Evolutionary conservation across 2,329 filamentous ascomycete genomes (phyloP).

Genomic region (Tolypocladium sp.): DNA sequence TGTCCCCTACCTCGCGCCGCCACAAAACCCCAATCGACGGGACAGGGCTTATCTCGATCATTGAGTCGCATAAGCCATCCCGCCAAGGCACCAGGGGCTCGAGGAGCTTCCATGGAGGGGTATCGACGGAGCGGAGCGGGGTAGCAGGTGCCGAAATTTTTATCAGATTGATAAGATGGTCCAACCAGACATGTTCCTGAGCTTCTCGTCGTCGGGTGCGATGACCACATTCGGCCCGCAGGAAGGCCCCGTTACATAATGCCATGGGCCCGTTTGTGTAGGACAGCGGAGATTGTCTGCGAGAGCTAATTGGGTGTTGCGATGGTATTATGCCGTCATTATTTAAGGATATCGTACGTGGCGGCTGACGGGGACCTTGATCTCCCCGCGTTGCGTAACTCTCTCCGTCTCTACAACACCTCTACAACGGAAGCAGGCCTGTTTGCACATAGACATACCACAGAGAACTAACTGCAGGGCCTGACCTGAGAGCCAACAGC

Average conservation of each 20-base stretch:
- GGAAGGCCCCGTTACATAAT: background rate
- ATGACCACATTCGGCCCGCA: background rate
- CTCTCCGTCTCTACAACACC: background rate
- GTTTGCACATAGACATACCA: no score
- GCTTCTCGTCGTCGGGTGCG: background rate
- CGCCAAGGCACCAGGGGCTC: background rate
- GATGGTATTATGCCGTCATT: background rate
- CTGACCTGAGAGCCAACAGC: background rate
- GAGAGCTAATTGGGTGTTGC: background rate
- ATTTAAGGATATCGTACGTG: background rate
- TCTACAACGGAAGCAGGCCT: background rate
- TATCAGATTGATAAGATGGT: conserved; percentile 1
- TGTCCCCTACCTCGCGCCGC: background rate
- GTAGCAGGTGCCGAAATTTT: background rate
- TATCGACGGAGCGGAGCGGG: background rate
- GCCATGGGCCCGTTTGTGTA: background rate
- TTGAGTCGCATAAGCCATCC: background rate
- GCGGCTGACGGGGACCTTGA: background rate
- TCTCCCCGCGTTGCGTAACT: background rate
- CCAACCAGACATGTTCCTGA: background rate
- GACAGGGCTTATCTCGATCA: no score
- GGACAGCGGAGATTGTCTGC: background rate
- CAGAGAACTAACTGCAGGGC: background rate
- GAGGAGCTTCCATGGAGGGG: no score
- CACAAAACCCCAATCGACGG: no score